Evolutionary conservation across 495 filamentous ascomycete genomes (phyloP), one percentile per base, ranked within the genome.

Genomic region (Aspergillus nidulans): DNA sequence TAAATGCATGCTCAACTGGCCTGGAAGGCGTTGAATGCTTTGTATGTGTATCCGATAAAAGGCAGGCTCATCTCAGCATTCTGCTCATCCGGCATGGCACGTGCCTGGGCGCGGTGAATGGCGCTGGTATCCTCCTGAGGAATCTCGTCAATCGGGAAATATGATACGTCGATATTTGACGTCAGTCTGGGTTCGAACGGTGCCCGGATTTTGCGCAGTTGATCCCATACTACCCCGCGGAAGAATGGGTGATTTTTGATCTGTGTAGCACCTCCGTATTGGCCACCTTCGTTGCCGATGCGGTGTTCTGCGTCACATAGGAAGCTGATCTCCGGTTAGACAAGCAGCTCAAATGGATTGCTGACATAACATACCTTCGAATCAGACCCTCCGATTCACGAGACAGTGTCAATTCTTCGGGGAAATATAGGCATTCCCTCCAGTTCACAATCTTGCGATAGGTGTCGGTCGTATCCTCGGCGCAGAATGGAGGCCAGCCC

Each of bases 401-500:
- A n/a, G 88, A 88, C 21, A 99, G 77, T 32, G 86, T 84, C 63
- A 96, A 86, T 67, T 99, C 94, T 53, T 95, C 90, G 4, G 94
- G 94, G 81, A 99, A 97, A 74, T 96, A 95, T 2, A 99, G 80
- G 43, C 91, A 88, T 53, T 95, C 86, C 25, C 88, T 84, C 94
- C 94, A 99, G 75, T 97, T 95, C 59, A 99, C 90, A 63, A 99
- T 99, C 81, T 99, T 99, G 42, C 92, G 88, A 72, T 99, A 99
- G 3, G 94, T 97, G 63, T 99, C 94, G 65, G 92, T 91, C 34
- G 89, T 87, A 63, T 97, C 95, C 69, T 97, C 94, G 23, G 92
- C 94, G 63, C 94, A 99, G 84, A 99, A 99, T 5, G 94, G 94
- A 49, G 94, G 94, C 94, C 94, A 99, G 52, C 94, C 94, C 55